phyloP scores from a whole-genome alignment of 805 yeast species.

The Myxozyma geophila region DNA sequence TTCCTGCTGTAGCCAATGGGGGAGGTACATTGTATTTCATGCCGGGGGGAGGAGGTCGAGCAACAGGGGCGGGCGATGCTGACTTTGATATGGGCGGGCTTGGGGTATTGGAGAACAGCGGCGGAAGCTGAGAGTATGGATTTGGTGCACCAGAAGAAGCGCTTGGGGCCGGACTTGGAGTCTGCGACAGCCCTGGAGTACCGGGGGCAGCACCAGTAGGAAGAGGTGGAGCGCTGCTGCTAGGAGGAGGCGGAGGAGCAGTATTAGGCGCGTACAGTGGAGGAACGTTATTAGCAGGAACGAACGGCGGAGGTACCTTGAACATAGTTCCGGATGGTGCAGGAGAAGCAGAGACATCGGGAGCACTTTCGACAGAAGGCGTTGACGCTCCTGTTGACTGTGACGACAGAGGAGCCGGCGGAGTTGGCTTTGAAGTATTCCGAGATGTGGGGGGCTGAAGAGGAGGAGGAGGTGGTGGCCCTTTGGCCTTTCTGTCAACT shows the following conservation, averaged over 20 bases:
- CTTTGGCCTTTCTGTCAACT: conserved; percentile 38
- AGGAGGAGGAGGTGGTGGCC: conserved; percentile 38
- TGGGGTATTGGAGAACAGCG: conserved; percentile 23
- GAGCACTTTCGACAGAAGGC: conserved; percentile 2
- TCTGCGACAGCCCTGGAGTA: background rate
- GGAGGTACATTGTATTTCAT: conserved; percentile 37
- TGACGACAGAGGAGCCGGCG: conserved; percentile 31
- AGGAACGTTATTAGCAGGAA: conserved; percentile 15
- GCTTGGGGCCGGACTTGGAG: conserved; percentile 34
- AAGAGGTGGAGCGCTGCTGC: background rate
- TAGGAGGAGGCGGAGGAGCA: conserved; percentile 8
- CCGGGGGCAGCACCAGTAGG: conserved; percentile 11
- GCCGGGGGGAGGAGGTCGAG: conserved; percentile 30
- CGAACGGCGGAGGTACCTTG: conserved; percentile 37
- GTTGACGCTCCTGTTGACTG: conserved; percentile 19
- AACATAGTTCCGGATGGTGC: conserved; percentile 41
- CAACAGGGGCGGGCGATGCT: conserved; percentile 13
- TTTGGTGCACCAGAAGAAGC: conserved; percentile 35
- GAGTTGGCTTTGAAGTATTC: conserved; percentile 41
- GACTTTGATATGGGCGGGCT: conserved; percentile 21
- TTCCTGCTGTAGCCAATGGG: conserved; percentile 32
- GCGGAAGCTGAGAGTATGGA: conserved; percentile 40
- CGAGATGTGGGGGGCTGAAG: conserved; percentile 25
- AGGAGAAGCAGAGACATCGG: conserved; percentile 38
- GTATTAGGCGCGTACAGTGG: conserved; percentile 7